Percentiles rank a stretch among this genome's conserved stretches.
These are phyloP conservation scores for Cercophora newfieldiana DNA, from an alignment of 495 filamentous ascomycete species.

Conservation along the genomic window DNA sequence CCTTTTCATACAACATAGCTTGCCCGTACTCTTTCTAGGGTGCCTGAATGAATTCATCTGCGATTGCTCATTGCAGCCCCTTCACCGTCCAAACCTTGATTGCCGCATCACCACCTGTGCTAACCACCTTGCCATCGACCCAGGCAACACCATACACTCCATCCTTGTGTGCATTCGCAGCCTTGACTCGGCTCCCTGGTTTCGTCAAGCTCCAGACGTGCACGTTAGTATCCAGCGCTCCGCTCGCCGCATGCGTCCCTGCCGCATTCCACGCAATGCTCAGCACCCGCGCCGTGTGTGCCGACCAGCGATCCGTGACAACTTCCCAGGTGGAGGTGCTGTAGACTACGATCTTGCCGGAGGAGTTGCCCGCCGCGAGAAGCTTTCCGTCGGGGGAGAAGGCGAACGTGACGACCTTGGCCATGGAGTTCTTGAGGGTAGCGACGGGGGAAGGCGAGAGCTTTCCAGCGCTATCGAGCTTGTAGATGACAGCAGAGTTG, in stretches of 20 bases:
- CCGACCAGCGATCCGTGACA: constrained; percentile 80
- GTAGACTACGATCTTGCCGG: constrained; percentile 82
- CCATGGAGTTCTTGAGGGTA: constrained; percentile 53
- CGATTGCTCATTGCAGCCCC: constrained; percentile 49
- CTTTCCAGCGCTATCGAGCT: constrained; percentile 50
- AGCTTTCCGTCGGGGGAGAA: constrained; percentile 74
- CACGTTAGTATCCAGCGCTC: constrained; percentile 84
- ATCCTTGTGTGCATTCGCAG: constrained; percentile 87
- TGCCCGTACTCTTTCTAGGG: not conserved
- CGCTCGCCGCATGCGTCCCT: constrained; percentile 77
- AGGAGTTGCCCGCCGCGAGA: constrained; percentile 78
- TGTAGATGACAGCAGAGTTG: constrained; percentile 71
- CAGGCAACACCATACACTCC: constrained; percentile 88
- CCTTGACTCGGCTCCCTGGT: constrained; percentile 77
- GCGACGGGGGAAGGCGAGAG: constrained; percentile 38
- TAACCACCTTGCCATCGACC: constrained; percentile 74
- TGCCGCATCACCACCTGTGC: constrained; percentile 80
- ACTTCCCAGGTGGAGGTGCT: constrained; percentile 59
- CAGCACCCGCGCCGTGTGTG: constrained; percentile 85
- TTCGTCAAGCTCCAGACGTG: constrained; percentile 87
- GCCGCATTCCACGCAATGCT: constrained; percentile 77
- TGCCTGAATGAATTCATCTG: not conserved
- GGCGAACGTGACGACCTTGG: constrained; percentile 65
- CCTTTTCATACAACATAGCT: not conserved
- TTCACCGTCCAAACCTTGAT: constrained; percentile 87